Percentiles rank a stretch among this genome's conserved stretches.
Evolutionary conservation across 2,329 filamentous ascomycete genomes (phyloP).

Genomic region (Coniochaeta sp.): DNA sequence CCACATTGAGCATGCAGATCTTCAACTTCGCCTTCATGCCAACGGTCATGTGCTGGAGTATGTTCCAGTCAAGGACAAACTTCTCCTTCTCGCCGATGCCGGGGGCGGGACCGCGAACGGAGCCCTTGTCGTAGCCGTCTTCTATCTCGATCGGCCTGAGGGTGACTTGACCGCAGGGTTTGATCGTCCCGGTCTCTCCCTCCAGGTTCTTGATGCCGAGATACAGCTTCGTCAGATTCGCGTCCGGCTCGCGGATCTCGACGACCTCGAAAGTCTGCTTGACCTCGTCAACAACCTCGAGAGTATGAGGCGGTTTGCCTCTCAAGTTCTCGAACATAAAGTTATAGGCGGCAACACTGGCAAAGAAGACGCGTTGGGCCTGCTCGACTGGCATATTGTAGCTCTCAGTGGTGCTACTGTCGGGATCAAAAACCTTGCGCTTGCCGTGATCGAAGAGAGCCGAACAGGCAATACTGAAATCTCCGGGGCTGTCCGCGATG

Average conservation of each 20-base stretch:
- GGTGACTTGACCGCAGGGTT: slow-evolving; percentile 36
- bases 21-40: slow-evolving; percentile 53
- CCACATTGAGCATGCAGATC: slow-evolving; percentile 47
- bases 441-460: slow-evolving; percentile 49
- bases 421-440: slow-evolving; percentile 18
- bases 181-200: slow-evolving; percentile 22
- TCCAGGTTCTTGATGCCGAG: slow-evolving; percentile 22
- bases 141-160: slow-evolving; percentile 38
- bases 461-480: slow-evolving; percentile 72
- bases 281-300: slow-evolving; percentile 36
- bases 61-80: slow-evolving; percentile 37
- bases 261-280: slow-evolving; percentile 56
- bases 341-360: slow-evolving; percentile 29
- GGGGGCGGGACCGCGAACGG: background rate
- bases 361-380: slow-evolving; percentile 33
- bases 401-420: slow-evolving; percentile 15
- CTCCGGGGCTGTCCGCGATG: slow-evolving; percentile 55
- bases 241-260: slow-evolving; percentile 36
- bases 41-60: slow-evolving; percentile 39
- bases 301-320: slow-evolving; percentile 6
- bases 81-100: slow-evolving; percentile 39
- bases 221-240: slow-evolving; percentile 34
- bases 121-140: slow-evolving; percentile 38
- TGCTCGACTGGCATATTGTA: slow-evolving; percentile 30
- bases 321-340: background rate